Conservation (phyloP, 2,329 filamentous ascomycete genomes). For the Taxawa tesnikishii region DNA sequence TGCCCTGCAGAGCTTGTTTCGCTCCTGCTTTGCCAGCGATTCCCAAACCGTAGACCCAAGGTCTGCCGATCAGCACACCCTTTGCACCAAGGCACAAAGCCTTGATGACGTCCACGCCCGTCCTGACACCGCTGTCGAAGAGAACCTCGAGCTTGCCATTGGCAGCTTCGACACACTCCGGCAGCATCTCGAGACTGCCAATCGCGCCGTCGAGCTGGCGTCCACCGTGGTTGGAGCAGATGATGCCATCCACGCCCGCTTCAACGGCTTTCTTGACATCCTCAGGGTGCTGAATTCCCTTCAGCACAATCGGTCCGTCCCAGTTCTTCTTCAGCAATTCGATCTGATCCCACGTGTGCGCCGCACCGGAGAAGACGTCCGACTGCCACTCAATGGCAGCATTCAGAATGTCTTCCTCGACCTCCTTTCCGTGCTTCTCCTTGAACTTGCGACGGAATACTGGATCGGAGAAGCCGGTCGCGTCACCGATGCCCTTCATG, state of each 20-base stretch:
- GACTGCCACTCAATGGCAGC: constrained; percentile 42
- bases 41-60: constrained; percentile 46
- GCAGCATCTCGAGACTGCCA: constrained; percentile 40
- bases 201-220: constrained; percentile 40
- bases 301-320: constrained; percentile 52
- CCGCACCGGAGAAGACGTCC: constrained; percentile 31
- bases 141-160: constrained; percentile 33
- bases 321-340: constrained; percentile 46
- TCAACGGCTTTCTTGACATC: constrained; percentile 35
- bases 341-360: constrained; percentile 43
- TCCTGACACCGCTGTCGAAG: constrained; percentile 39
- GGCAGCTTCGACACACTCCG: constrained; percentile 49
- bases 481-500: constrained; percentile 35
- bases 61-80: constrained; percentile 44
- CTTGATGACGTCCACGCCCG: constrained; percentile 38
- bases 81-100: constrained; percentile 44
- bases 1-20: constrained; percentile 16
- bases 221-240: constrained; percentile 42
- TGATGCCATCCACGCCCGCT: constrained; percentile 35
- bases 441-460: constrained; percentile 49
- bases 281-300: constrained; percentile 42
- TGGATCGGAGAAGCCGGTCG: constrained; percentile 54
- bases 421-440: constrained; percentile 23
- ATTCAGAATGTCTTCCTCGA: constrained; percentile 31
- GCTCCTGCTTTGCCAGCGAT: constrained; percentile 44